Evolutionary conservation across 2,329 filamentous ascomycete species (phyloP).

Genomic region (Dothistroma septosporum): DNA sequence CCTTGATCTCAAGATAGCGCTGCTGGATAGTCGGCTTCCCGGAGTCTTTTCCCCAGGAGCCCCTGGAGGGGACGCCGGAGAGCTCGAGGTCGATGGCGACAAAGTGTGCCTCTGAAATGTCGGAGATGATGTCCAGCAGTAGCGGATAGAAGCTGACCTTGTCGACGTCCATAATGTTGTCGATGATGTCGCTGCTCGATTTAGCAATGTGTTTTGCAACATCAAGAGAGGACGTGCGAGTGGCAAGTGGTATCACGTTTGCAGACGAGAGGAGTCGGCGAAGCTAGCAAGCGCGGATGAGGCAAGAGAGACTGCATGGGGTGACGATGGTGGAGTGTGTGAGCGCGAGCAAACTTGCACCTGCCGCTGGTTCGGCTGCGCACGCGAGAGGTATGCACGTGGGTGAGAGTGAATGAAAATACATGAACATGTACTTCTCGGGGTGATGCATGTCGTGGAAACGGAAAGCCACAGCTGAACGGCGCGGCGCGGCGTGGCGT

Average conservation of each 20-base stretch:
- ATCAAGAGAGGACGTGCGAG: conserved; percentile 9
- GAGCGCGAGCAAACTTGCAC: conserved; percentile 21
- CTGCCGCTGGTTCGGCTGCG: not conserved
- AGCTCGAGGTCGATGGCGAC: conserved; percentile 64
- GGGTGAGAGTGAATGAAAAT: conserved; percentile 8
- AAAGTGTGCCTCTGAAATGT: conserved; percentile 57
- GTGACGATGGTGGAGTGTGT: conserved; percentile 4
- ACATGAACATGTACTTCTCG: too few relatives aligned
- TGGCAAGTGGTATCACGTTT: conserved; percentile 11
- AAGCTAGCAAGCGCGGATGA: conserved; percentile 11
- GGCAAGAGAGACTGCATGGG: conserved; percentile 20
- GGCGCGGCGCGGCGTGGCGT: too few relatives aligned
- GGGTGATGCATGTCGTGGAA: conserved; percentile 6
- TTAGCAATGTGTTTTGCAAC: conserved; percentile 16
- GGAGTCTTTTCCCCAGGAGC: conserved; percentile 31
- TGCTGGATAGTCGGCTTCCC: conserved; percentile 54
- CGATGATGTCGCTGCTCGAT: conserved; percentile 49
- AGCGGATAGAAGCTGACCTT: conserved; percentile 46
- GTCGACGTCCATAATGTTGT: conserved; percentile 58
- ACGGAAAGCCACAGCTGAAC: not conserved
- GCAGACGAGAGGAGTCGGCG: conserved; percentile 16
- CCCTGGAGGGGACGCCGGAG: conserved; percentile 55
- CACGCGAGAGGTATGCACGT: not conserved
- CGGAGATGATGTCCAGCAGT: conserved; percentile 54
- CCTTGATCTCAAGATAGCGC: conserved; percentile 58